Evolutionary conservation across 192 early-diverging fungal species (phyloP).

Genomic region (Jimgerdemannia flammicorona): DNA sequence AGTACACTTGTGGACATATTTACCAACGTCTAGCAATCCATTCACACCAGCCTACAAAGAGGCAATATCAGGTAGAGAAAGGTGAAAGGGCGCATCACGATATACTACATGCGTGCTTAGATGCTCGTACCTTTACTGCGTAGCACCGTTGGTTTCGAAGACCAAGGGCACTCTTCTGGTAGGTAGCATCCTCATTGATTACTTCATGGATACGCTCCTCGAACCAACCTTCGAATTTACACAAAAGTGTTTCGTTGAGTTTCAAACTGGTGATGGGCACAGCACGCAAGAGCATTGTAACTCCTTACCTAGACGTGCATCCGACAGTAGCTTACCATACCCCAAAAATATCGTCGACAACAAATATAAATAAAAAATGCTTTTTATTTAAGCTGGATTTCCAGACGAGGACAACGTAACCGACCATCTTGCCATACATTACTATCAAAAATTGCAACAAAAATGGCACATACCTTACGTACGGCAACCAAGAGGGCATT

Average conservation of each 20-base stretch:
- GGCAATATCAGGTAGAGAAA: too few species aligned
- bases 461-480: slow-evolving; percentile 16
- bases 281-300: too few species aligned
- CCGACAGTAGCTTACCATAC: too few species aligned
- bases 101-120: neutral
- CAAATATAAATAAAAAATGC: too few species aligned
- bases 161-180: slow-evolving; percentile 71
- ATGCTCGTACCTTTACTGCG: slow-evolving; percentile 60
- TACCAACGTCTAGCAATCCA: slow-evolving; percentile 82
- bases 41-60: slow-evolving; percentile 62
- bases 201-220: slow-evolving; percentile 50
- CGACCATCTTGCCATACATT: too few species aligned
- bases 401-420: too few species aligned
- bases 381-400: too few species aligned
- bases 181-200: slow-evolving; percentile 66
- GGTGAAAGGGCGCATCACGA: neutral
- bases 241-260: too few species aligned
- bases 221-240: slow-evolving; percentile 13
- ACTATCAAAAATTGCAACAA: neutral
- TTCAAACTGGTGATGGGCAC: too few species aligned
- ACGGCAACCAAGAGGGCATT: slow-evolving; percentile 42
- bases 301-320: too few species aligned
- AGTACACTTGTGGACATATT: slow-evolving; percentile 7
- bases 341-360: too few species aligned
- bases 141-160: slow-evolving; percentile 83